A percentile compares a stretch with the other conserved stretches of the same genome.
These are phyloP conservation scores for Groenewaldozyma sp. DNA, from an alignment of 1,139 yeast species.

Conservation along the genomic window DNA sequence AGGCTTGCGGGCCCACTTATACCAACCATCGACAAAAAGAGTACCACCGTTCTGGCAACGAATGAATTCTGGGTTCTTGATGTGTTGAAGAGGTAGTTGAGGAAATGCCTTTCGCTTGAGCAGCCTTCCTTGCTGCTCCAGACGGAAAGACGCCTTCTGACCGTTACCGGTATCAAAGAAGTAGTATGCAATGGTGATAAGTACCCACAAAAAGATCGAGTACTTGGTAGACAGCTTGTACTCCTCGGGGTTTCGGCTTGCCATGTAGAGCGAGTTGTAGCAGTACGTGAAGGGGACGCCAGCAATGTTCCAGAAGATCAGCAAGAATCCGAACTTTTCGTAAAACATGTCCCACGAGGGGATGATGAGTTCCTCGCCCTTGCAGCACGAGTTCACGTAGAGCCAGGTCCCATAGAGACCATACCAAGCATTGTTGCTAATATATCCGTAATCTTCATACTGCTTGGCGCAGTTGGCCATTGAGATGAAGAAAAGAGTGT, in stretches of 20 bases:
- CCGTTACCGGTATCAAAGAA: conserved; percentile 93
- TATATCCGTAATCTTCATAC: conserved; percentile 69
- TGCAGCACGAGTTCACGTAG: conserved; percentile 93
- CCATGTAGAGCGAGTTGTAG: conserved; percentile 78
- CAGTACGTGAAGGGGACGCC: conserved; percentile 98
- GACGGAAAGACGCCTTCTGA: conserved; percentile 91
- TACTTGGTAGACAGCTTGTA: conserved; percentile 62
- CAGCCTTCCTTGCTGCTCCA: conserved; percentile 72
- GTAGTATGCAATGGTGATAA: conserved; percentile 66
- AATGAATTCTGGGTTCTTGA: conserved; percentile 77
- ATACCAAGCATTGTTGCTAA: conserved; percentile 66
- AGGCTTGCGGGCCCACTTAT: conserved; percentile 74
- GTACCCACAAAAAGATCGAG: conserved; percentile 45
- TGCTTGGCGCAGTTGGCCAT: conserved; percentile 71
- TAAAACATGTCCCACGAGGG: conserved; percentile 99
- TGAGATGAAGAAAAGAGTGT: conserved; percentile 69
- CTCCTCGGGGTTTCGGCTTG: conserved; percentile 73
- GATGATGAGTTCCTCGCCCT: conserved; percentile 94
- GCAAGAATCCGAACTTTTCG: conserved; percentile 97
- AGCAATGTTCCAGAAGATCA: conserved; percentile 96
- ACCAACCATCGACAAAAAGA: conserved; percentile 91
- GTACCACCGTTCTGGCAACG: conserved; percentile 76
- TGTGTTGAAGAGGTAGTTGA: conserved; percentile 72
- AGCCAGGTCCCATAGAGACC: conserved; percentile 82
- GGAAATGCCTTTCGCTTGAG: conserved; percentile 82